These are phyloP conservation scores for Fragilaria crotonensis DNA, from an alignment of 108 stramenopile genomes.

Conservation along the genomic window DNA sequence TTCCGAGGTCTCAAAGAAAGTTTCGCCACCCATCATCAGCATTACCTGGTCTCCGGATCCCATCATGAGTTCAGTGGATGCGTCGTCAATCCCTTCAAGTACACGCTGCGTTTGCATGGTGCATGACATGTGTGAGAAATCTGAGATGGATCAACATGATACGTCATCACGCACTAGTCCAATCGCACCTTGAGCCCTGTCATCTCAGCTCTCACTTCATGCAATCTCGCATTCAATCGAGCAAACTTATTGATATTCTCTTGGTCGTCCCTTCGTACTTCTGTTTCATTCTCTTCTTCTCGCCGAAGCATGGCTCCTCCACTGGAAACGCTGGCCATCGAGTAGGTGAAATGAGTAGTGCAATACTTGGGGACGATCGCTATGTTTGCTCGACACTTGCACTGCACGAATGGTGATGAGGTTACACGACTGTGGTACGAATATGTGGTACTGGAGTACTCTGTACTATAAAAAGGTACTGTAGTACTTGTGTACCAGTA, in stretches of 20 bases:
- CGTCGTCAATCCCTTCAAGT: conserved; percentile 86
- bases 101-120: conserved; percentile 35
- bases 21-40: conserved; percentile 69
- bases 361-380: too few species aligned
- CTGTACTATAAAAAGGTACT: too few species aligned
- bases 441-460: too few species aligned
- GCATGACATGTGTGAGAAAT: not conserved
- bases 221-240: conserved; percentile 78
- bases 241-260: conserved; percentile 91
- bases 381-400: too few species aligned
- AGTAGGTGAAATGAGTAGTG: too few species aligned
- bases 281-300: conserved; percentile 74
- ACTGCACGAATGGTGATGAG: too few species aligned
- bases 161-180: not conserved
- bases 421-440: too few species aligned
- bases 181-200: conserved; percentile 54
- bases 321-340: conserved; percentile 1
- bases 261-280: conserved; percentile 87
- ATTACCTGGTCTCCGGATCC: conserved; percentile 56
- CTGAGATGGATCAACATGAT: not conserved
- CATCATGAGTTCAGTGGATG: conserved; percentile 95
- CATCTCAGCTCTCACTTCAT: conserved; percentile 61
- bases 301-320: conserved; percentile 47
- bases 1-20: conserved; percentile 81
- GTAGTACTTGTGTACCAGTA: too few species aligned